Conservation (phyloP, 352 stramenopile species). For the Phytopythium delawarense region DNA sequence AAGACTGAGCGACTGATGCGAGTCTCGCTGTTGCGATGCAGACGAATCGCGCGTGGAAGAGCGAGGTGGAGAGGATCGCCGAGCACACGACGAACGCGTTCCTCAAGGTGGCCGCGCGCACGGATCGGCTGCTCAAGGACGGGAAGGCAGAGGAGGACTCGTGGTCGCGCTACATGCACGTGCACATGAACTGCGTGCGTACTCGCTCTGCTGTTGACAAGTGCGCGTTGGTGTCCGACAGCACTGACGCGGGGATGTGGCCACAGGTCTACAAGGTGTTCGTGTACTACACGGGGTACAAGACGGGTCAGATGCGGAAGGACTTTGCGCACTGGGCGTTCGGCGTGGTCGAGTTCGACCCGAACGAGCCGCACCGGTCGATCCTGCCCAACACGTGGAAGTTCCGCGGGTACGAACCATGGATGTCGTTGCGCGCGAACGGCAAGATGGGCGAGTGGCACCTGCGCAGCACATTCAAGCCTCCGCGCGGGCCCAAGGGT, state of each 20-base stretch:
- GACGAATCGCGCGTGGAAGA: constrained; percentile 39
- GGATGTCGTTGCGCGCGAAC: constrained; percentile 47
- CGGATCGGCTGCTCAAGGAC: constrained; percentile 39
- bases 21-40: constrained; percentile 15
- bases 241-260: neutral
- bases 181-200: constrained; percentile 67
- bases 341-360: constrained; percentile 62
- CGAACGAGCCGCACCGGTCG: constrained; percentile 52
- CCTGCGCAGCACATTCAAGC: constrained; percentile 48
- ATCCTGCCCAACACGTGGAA: constrained; percentile 78
- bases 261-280: constrained; percentile 62
- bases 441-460: constrained; percentile 77
- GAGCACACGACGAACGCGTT: constrained; percentile 40
- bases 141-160: constrained; percentile 37
- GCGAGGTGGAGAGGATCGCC: constrained; percentile 47
- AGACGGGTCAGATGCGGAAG: constrained; percentile 62
- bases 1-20: constrained; percentile 5
- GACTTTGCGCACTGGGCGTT: constrained; percentile 70
- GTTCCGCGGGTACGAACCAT: constrained; percentile 64
- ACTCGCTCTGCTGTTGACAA: neutral
- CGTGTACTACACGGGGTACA: constrained; percentile 83
- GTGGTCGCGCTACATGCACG: constrained; percentile 67
- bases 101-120: constrained; percentile 21
- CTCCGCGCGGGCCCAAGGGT: constrained; percentile 31
- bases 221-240: too few relatives aligned